Evolutionary conservation across 768 basidiomycete genomes (phyloP).

Genomic region (Termitomyces bulborhizus): DNA sequence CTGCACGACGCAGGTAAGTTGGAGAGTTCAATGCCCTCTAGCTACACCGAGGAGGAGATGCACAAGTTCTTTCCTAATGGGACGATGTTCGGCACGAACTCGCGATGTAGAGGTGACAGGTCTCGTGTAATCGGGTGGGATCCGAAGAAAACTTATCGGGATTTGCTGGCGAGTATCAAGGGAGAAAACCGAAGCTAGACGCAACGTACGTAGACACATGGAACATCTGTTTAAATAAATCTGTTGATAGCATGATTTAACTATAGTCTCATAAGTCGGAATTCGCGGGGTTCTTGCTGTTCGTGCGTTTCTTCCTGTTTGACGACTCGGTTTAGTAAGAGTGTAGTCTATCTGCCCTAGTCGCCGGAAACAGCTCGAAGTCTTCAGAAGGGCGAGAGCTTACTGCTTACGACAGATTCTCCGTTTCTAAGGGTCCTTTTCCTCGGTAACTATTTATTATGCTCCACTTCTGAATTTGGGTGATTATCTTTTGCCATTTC

Average conservation of each 20-base stretch:
- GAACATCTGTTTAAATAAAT: background rate
- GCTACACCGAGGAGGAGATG: conserved; percentile 36
- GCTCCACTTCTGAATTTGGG: background rate
- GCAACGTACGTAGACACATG: too few species aligned
- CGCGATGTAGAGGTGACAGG: conserved; percentile 37
- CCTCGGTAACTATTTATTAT: background rate
- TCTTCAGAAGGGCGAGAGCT: background rate
- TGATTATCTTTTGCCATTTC: background rate
- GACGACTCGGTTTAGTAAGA: background rate
- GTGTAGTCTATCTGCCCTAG: background rate
- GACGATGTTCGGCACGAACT: conserved; percentile 33
- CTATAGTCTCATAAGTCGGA: background rate
- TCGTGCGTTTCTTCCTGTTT: background rate
- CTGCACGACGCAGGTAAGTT: conserved; percentile 28
- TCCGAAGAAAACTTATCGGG: conserved; percentile 39
- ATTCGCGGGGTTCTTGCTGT: background rate
- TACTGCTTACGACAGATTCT: background rate
- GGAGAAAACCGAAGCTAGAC: conserved; percentile 9
- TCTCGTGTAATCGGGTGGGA: conserved; percentile 45
- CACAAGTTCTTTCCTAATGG: conserved; percentile 30
- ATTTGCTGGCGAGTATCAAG: conserved; percentile 43
- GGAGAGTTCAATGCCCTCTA: conserved; percentile 32
- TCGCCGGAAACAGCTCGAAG: background rate
- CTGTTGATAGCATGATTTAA: background rate
- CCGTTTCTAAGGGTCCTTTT: conserved; percentile 1